phyloP scores from a whole-genome alignment of 441 rosid species.

The Populus hybrid region DNA sequence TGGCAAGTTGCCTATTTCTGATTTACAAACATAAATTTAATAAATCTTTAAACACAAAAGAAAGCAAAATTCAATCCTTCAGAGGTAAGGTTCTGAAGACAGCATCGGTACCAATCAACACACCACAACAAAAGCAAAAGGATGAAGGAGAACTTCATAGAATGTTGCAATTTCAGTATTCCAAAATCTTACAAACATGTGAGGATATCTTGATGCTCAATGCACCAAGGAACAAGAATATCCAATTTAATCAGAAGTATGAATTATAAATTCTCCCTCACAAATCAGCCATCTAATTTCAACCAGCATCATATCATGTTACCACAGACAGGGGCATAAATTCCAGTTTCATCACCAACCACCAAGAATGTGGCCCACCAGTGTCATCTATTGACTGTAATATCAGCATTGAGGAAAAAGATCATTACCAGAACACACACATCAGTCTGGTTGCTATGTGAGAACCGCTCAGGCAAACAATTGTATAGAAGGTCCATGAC shows the following conservation, averaged over 20 bases:
- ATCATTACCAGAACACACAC: conserved; percentile 75
- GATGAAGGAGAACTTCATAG: not conserved
- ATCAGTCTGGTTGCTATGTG: conserved; percentile 60
- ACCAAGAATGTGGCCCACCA: not conserved
- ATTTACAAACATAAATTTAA: no score
- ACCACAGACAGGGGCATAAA: not conserved
- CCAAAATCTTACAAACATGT: not conserved
- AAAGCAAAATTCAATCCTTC: not conserved
- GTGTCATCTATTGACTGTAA: no score
- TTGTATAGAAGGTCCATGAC: conserved; percentile 71
- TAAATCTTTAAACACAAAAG: not conserved
- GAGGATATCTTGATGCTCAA: not conserved
- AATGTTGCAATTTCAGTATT: not conserved
- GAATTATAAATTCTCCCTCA: not conserved
- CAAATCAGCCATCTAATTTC: not conserved
- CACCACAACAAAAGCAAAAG: not conserved
- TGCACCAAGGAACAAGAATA: not conserved
- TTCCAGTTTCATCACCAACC: not conserved
- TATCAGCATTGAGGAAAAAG: not conserved
- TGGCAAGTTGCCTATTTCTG: not conserved
- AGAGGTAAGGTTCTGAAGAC: not conserved
- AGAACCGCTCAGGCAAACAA: conserved; percentile 83
- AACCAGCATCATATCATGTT: not conserved
- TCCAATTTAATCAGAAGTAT: not conserved
- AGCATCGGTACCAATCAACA: not conserved